Evolutionary conservation across 345 rosid genomes (phyloP).

Genomic region (Erodium maritimum): DNA sequence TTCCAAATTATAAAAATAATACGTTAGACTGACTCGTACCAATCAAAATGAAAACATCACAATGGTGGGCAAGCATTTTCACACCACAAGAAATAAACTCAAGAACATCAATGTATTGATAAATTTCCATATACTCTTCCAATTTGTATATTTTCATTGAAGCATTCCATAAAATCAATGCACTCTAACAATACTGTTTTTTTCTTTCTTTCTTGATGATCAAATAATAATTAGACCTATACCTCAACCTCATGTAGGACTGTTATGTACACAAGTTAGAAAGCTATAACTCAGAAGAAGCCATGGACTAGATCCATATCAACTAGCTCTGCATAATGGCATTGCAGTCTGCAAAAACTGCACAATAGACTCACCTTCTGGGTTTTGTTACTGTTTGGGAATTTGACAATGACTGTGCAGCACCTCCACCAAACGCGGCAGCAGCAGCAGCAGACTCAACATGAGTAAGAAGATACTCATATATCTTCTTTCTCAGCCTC

Average conservation of each 20-base stretch:
- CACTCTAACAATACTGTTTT: no score
- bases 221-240: not conserved
- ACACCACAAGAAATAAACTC: no score
- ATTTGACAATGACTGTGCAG: conserved; percentile 19
- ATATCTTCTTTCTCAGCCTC: conserved; percentile 73
- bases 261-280: conserved; percentile 14
- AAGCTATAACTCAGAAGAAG: conserved; percentile 1
- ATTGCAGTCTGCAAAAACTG: not conserved
- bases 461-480: conserved; percentile 77
- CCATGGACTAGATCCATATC: not conserved
- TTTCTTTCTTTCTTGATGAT: no score
- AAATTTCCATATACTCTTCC: no score
- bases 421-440: conserved; percentile 59
- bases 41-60: no score
- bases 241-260: conserved; percentile 16
- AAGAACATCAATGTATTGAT: no score
- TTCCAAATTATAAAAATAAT: no score
- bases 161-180: no score
- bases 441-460: conserved; percentile 87
- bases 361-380: conserved; percentile 29
- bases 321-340: not conserved
- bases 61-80: no score
- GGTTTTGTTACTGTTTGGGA: conserved; percentile 28
- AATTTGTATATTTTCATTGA: no score
- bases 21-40: no score